Evolutionary conservation across 176 grass and related monocot genomes (phyloP).

Genomic region (Secale cereale): DNA sequence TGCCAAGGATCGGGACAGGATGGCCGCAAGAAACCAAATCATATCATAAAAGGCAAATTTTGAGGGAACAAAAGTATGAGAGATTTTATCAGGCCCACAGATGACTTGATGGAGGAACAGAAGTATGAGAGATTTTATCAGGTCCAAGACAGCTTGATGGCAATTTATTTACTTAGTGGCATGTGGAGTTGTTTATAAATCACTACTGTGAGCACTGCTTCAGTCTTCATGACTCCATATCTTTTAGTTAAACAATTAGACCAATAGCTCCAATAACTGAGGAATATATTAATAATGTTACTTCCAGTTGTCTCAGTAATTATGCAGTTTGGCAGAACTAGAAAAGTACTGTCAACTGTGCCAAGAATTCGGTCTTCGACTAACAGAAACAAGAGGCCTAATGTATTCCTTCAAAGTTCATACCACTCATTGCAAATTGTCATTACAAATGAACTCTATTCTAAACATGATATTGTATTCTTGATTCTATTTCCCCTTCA

Average conservation of each 20-base stretch:
- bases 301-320: neutral
- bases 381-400: neutral
- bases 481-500: neutral
- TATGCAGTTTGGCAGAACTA: slow-evolving; percentile 1
- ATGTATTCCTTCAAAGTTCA: neutral
- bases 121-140: neutral
- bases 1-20: slow-evolving; percentile 3
- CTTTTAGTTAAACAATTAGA: neutral
- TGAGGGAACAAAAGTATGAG: neutral
- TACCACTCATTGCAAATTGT: neutral
- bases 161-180: neutral
- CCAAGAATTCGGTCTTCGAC: neutral
- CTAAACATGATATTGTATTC: neutral
- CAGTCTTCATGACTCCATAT: neutral
- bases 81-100: neutral
- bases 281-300: neutral
- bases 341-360: neutral
- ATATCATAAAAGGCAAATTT: neutral
- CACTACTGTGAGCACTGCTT: neutral
- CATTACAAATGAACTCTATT: neutral
- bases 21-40: neutral
- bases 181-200: neutral
- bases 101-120: neutral
- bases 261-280: neutral
- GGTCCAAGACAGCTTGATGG: neutral